Evolutionary conservation across 2,329 filamentous ascomycete species (phyloP), one percentile per base, ranked within the genome.

Genomic region (Magnaporthiopsis poae): DNA sequence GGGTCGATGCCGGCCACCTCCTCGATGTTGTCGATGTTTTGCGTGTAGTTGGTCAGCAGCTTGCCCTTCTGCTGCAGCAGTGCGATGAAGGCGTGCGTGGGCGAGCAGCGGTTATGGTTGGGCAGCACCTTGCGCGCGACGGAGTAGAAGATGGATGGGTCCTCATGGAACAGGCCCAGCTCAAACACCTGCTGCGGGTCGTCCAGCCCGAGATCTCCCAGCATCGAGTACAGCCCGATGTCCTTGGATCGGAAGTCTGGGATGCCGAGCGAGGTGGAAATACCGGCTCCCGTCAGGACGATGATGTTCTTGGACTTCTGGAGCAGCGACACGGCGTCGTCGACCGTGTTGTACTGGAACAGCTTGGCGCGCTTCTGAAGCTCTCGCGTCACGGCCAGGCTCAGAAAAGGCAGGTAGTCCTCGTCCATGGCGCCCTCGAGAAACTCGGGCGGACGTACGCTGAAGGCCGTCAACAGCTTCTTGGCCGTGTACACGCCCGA

Each of bases 1-100:
- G 86, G 84, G 29, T 82, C 78, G 68, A 99, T 91, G 29, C 95
- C 95, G 0, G 94, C 94, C 73, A 90, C 88, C 68, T 88, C 85
- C 77, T 99, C 94, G 65, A 97, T 87, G 72, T 97, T 97, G 80
- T 99, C 95, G 73, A 99, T 98, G 77, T 99, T 99, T 76, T 99
- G 95, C 0, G 95, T 96, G 80, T 97, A 99, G 79, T 98, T 97
- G 60, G 93, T 98, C 68, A 97, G 85, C 8, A 99, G 85, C 77
- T 96, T 96, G 70, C 86, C 88, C 76, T 92, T 90, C 71, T 94
- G 85, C 77, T 99, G 91, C 52, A 99, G 84, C 72, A 97, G 83
- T 46, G 88, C 87, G 73, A 99, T 96, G 79, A 99, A 99, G 65
- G 90, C 88, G 80, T 99, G 95, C 0, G 95, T 98, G 0, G 94